Evolutionary conservation across 164 flowering plant genomes (phyloP), one percentile per base, ranked within the genome.

Genomic region (Cinnamomum chago): DNA sequence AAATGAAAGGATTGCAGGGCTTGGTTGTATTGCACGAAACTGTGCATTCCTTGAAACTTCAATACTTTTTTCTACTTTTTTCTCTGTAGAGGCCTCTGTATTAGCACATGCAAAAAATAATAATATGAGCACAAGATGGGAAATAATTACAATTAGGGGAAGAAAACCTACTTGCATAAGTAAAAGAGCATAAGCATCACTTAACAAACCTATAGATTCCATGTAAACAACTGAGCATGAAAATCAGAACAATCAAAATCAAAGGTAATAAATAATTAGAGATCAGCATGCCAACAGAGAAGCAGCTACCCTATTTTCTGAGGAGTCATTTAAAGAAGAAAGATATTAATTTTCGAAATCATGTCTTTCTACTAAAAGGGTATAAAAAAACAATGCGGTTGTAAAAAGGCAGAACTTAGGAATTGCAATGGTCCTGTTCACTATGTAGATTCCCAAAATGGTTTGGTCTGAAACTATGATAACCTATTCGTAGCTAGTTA

Each of bases 11-110:
- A 95, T 89, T 20, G 93, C 90, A 22, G 89, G 85, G 76, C 90
- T 92, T 40, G 99, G 98, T 68, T 87, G 83, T 81, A 95, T 95
- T 68, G 97, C 98, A 79, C 98, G 96, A 76, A 95, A 95, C 76
- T 90, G 91, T n/a, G 98, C 99, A 88, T 95, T 93, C 80, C 65
- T 79, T 65, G 99, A 93, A 70, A 90, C 67, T 74, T 85, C 85
- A 76, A 52, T 77, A 60, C 81, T 70, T 77, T 84, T 70, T 77
- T 84, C 87, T 20, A 10, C 30, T 72, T 85, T 78, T 80, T 86
- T 85, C 84, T 81, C 84, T 62, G 79, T 71, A 40, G 66, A 14
- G 20, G 17, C 5, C 60, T 55, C 60, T 55, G 60, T 17, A 55
- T 55, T 58, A 17, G 65, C 50, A 65, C 5, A 4, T 65, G 11